Evolutionary conservation across 352 stramenopile species (phyloP).

Genomic region (Phytophthora ramorum): DNA sequence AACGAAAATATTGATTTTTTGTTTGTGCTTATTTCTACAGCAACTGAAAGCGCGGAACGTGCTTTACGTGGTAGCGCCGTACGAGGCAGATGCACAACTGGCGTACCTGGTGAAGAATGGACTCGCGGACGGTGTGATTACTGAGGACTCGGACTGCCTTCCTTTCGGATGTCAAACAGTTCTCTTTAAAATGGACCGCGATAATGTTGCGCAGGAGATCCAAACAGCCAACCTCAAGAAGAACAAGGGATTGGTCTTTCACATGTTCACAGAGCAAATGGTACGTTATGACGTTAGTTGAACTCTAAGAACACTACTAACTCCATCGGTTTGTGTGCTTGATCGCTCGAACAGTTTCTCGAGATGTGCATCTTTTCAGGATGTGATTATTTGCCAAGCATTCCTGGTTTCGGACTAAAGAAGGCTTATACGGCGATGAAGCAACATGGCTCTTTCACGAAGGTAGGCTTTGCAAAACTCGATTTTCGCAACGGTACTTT

Average conservation of each 20-base stretch:
- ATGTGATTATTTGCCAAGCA: slow-evolving; percentile 89
- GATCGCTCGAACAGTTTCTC: slow-evolving; percentile 58
- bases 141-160: slow-evolving; percentile 96
- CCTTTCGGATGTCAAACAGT: slow-evolving; percentile 92
- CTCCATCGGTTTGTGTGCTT: slow-evolving; percentile 1
- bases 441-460: slow-evolving; percentile 70
- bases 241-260: slow-evolving; percentile 75
- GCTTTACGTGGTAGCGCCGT: slow-evolving; percentile 95
- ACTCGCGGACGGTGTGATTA: slow-evolving; percentile 94
- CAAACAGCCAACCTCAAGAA: slow-evolving; percentile 67
- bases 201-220: slow-evolving; percentile 90
- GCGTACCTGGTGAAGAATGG: slow-evolving; percentile 86
- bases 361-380: slow-evolving; percentile 94
- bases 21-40: slow-evolving; percentile 26
- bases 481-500: background rate
- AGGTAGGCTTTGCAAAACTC: slow-evolving; percentile 38
- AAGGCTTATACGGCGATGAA: slow-evolving; percentile 78
- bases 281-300: slow-evolving; percentile 33
- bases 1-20: slow-evolving; percentile 4
- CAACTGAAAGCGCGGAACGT: slow-evolving; percentile 71
- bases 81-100: slow-evolving; percentile 98
- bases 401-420: slow-evolving; percentile 87
- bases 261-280: slow-evolving; percentile 90
- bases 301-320: background rate
- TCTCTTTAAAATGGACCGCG: slow-evolving; percentile 96